Percentiles rank a stretch among this genome's conserved stretches.
Conservation (phyloP, 306 rosid genomes). For the Vicia faba region DNA sequence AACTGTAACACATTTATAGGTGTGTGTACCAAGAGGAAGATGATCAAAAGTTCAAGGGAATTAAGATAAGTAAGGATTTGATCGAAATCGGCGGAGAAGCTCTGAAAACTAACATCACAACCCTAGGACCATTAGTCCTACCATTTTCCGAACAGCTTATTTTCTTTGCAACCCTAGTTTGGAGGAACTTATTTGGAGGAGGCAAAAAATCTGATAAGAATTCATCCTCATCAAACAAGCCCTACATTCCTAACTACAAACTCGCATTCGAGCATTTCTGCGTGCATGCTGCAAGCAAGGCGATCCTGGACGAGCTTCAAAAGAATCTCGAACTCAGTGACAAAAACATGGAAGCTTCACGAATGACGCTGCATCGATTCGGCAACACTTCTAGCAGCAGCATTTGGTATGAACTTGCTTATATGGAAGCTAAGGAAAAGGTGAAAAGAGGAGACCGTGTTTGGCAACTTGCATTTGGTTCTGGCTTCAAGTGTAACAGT, state of each 20-base stretch:
- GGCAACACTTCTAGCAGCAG: conserved; percentile 98
- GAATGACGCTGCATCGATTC: conserved; percentile 84
- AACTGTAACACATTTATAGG: conserved; percentile 41
- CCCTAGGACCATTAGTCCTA: conserved; percentile 85
- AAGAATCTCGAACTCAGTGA: conserved; percentile 83
- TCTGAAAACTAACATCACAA: conserved; percentile 91
- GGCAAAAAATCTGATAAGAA: conserved; percentile 39
- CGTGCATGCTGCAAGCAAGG: conserved; percentile 83
- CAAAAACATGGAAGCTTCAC: conserved; percentile 80
- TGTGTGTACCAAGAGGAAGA: conserved; percentile 97
- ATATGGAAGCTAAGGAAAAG: conserved; percentile 84
- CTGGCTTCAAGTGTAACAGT: conserved; percentile 96
- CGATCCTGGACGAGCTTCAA: conserved; percentile 80
- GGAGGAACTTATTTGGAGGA: conserved; percentile 74
- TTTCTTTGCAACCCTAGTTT: conserved; percentile 69
- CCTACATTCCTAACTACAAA: conserved; percentile 93
- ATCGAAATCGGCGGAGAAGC: conserved; percentile 96
- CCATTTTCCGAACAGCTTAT: conserved; percentile 90
- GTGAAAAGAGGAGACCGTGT: conserved; percentile 81
- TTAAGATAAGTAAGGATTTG: conserved; percentile 84
- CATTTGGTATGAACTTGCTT: conserved; percentile 92
- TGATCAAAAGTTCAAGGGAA: conserved; percentile 69
- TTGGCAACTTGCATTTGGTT: conserved; percentile 95
- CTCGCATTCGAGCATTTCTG: conserved; percentile 94
- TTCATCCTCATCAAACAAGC: conserved; percentile 49